Evolutionary conservation across 768 basidiomycete genomes (phyloP).

Genomic region (Scleroderma bovista): DNA sequence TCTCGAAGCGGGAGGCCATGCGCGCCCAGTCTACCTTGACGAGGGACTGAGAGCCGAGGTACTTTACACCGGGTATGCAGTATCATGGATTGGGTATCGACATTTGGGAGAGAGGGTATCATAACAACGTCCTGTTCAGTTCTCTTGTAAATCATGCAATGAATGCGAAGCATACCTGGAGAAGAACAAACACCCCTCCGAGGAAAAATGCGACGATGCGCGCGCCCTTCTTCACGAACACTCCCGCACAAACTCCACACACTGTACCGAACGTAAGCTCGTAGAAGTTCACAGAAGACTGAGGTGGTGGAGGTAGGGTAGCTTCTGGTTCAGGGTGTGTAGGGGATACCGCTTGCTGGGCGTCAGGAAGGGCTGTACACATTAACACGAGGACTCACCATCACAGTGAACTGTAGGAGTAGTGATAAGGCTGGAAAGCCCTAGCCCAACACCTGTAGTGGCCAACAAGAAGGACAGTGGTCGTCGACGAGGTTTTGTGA

Average conservation of each 20-base stretch:
- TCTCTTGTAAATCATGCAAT: neutral
- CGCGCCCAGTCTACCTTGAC: slow-evolving; percentile 79
- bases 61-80: slow-evolving; percentile 42
- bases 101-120: neutral
- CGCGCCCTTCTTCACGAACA: slow-evolving; percentile 95
- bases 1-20: slow-evolving; percentile 63
- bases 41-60: slow-evolving; percentile 66
- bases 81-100: slow-evolving; percentile 1
- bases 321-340: slow-evolving; percentile 8
- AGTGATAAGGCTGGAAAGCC: slow-evolving; percentile 33
- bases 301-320: slow-evolving; percentile 42
- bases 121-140: neutral
- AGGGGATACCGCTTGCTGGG: slow-evolving; percentile 7
- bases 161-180: slow-evolving; percentile 57
- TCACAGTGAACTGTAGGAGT: slow-evolving; percentile 45
- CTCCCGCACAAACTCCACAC: slow-evolving; percentile 81
- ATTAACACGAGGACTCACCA: slow-evolving; percentile 29
- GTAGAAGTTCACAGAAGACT: slow-evolving; percentile 71
- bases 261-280: slow-evolving; percentile 88
- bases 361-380: neutral
- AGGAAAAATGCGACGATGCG: slow-evolving; percentile 76
- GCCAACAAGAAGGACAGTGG: slow-evolving; percentile 16
- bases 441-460: slow-evolving; percentile 38
- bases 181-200: slow-evolving; percentile 86
- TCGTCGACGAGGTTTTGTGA: slow-evolving; percentile 6